phyloP scores from a whole-genome alignment of 345 rosid genomes.

The Eutrema yunnanense region DNA sequence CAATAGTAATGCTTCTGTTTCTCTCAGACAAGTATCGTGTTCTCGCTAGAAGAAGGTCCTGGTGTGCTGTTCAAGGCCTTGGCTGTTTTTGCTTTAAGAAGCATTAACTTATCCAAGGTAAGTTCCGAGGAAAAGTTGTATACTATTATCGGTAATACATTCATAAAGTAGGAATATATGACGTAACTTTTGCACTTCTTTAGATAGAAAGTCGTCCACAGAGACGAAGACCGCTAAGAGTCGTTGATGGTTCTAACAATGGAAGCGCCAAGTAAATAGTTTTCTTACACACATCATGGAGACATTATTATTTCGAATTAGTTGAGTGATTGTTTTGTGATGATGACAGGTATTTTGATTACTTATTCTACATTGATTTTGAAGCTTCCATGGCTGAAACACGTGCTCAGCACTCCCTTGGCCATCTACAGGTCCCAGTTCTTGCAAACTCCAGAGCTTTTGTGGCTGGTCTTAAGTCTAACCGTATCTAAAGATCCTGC shows the following conservation, averaged over 20 bases:
- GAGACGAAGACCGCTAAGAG: constrained; percentile 59
- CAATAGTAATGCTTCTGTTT: constrained; percentile 8
- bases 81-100: constrained; percentile 82
- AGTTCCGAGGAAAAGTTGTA: background rate
- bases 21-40: constrained; percentile 90
- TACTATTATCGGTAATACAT: background rate
- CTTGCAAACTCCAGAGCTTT: background rate
- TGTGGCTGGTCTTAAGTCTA: background rate
- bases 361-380: constrained; percentile 81
- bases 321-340: constrained; percentile 23
- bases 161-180: background rate
- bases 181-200: background rate
- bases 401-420: constrained; percentile 74
- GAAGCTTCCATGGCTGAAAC: constrained; percentile 96
- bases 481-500: background rate
- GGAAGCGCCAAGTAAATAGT: constrained; percentile 70
- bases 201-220: constrained; percentile 96
- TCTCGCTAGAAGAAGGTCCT: constrained; percentile 93
- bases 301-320: background rate
- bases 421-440: constrained; percentile 62
- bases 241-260: constrained; percentile 74
- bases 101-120: constrained; percentile 82
- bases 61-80: constrained; percentile 86
- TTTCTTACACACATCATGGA: background rate
- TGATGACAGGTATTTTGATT: constrained; percentile 75